Base-by-base conservation (phyloP, 2,329 filamentous ascomycete genomes). In the Trichoderma hamatum region DNA sequence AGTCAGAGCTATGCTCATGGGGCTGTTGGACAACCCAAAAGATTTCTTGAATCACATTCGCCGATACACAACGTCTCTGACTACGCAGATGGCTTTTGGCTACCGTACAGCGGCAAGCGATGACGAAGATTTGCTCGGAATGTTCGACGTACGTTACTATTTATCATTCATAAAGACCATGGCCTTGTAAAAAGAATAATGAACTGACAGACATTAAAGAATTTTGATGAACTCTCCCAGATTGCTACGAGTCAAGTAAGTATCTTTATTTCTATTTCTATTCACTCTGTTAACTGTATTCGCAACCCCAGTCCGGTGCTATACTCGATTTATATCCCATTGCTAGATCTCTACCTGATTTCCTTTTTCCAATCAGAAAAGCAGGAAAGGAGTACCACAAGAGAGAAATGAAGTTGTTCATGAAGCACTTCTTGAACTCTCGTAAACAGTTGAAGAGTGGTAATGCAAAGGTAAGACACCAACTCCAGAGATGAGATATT, bases 11-110 rank as follows among this genome's bases (percentile, higher is more conserved):
- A 66, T 66, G 63, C 34, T 66, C 30, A 58, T 66, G 52, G 63
- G 63, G 5, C 11, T 66, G 3, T 54, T 66, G 24, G 52, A 66
- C 4, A 66, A 11, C 3, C 63, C 63, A 32, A 7, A 24, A 9
- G 28, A 49, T 5, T 66, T 58, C 1, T 9, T 66, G 13, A 66
- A 66, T 6, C 63, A 66, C 24, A 49, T 66, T 13, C 63, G 63
- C 14, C 52, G 63, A 6, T 66, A 66, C 58, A 66, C 63, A 16
- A 66, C 63, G 2, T 66, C 63, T n/a, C 32, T 66, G 5, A 66
- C 63, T n/a, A 66, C 63, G 13, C 63, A 66, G 21, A 66, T 66
- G 63, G 52, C 63, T 49, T 66, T 66, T 26, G 63, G 63, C 6
- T 66, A 49, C 16, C 52, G 63, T 7, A 66, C 63, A n/a, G 36